Conservation (phyloP, 371 early-diverging fungal genomes). For the Fennellomyces sp. region DNA sequence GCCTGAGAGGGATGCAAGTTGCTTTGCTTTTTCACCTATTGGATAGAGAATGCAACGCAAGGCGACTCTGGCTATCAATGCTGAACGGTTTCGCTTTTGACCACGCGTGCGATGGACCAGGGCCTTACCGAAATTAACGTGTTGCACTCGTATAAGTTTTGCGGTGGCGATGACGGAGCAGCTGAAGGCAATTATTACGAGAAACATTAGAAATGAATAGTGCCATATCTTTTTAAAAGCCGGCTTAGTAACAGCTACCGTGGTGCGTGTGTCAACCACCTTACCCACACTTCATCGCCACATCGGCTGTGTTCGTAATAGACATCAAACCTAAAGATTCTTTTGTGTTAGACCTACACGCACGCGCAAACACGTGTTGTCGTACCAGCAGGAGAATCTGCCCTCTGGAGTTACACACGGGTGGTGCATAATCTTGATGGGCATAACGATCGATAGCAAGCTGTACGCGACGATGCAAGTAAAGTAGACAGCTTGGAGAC, state of each 20-base stretch:
- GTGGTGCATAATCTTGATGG: neutral
- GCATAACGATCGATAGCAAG: neutral
- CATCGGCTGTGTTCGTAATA: neutral
- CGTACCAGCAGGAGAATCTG: neutral
- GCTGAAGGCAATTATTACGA: neutral
- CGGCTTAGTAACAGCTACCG: too few species aligned
- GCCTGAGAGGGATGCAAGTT: neutral
- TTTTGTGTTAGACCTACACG: neutral
- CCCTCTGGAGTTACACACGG: neutral
- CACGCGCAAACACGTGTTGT: neutral
- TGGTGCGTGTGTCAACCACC: too few species aligned
- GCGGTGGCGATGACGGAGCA: neutral
- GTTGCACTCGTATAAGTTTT: neutral
- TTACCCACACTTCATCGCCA: constrained; percentile 1
- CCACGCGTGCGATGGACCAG: too few species aligned
- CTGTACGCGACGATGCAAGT: neutral
- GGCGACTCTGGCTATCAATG: neutral
- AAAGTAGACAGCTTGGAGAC: neutral
- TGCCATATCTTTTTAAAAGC: neutral
- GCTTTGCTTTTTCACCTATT: neutral
- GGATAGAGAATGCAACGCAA: constrained; percentile 1
- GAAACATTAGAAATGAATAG: neutral
- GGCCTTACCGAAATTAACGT: neutral
- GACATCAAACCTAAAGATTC: neutral
- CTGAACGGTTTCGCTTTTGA: neutral